These are phyloP conservation scores for Fragilaria crotonensis DNA, from an alignment of 108 stramenopile genomes.

Conservation along the genomic window DNA sequence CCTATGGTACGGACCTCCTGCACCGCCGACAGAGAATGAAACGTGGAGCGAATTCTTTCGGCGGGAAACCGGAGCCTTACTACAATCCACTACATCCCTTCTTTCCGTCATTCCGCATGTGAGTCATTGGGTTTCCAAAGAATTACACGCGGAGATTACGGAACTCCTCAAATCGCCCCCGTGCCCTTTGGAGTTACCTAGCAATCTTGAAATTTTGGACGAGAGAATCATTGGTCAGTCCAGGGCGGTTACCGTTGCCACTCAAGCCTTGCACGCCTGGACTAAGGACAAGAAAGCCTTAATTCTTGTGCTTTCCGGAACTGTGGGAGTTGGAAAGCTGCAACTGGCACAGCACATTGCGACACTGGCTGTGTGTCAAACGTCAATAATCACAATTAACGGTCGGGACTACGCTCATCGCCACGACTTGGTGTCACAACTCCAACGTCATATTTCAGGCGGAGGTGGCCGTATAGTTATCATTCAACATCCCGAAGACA, in stretches of 20 bases:
- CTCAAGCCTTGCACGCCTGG: neutral
- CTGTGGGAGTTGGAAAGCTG: conserved; percentile 2
- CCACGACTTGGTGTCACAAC: too few species aligned
- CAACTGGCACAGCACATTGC: conserved; percentile 1
- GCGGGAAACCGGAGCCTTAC: neutral
- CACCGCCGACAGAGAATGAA: neutral
- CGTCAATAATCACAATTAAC: too few species aligned
- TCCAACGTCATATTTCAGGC: too few species aligned
- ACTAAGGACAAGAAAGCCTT: neutral
- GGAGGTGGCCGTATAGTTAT: too few species aligned
- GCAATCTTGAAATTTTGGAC: neutral
- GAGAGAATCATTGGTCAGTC: neutral
- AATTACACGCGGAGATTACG: neutral
- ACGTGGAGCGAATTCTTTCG: neutral
- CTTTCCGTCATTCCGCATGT: neutral
- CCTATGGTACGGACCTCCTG: neutral
- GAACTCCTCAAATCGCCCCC: neutral
- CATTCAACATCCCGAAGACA: too few species aligned
- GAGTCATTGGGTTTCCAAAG: neutral
- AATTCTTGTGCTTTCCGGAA: neutral
- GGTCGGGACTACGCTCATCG: too few species aligned
- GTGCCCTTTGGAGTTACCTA: neutral
- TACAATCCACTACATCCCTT: neutral
- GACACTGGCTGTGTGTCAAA: too few species aligned
- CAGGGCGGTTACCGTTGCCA: neutral